These are phyloP conservation scores for Arabidopsis arenosa DNA, from an alignment of 345 rosid genomes.

Conservation along the genomic window DNA sequence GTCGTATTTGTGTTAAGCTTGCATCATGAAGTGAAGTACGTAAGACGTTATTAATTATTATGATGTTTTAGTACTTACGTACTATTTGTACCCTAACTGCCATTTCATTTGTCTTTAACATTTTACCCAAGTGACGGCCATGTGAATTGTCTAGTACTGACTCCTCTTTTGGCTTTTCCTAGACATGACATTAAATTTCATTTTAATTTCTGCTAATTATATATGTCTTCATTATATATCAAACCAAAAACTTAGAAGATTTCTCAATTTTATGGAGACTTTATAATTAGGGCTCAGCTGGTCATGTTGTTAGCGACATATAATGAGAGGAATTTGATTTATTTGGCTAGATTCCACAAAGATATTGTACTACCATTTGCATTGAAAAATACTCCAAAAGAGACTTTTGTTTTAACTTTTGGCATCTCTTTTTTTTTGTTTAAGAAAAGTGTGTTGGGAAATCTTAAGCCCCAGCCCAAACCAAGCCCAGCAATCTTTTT, in stretches of 20 bases:
- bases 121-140: constrained; percentile 34
- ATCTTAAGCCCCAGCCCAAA: constrained; percentile 5
- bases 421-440: not conserved
- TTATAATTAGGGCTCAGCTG: not conserved
- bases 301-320: not conserved
- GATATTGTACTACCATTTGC: not conserved
- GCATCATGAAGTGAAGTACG: constrained; percentile 38
- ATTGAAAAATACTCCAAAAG: not conserved
- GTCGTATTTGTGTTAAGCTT: constrained; percentile 40
- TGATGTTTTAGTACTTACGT: constrained; percentile 38
- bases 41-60: constrained; percentile 38
- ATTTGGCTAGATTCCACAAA: not conserved
- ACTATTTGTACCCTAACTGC: constrained; percentile 42
- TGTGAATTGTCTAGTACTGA: constrained; percentile 23
- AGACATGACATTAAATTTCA: not conserved
- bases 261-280: not conserved
- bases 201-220: not conserved
- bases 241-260: not conserved
- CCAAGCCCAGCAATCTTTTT: not conserved
- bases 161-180: constrained; percentile 9
- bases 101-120: constrained; percentile 33
- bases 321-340: not conserved
- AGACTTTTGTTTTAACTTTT: not conserved
- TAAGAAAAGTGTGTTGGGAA: not conserved
- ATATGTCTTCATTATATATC: not conserved